Base-by-base conservation (phyloP, 495 filamentous ascomycete species). In the Penicillium argentinense region DNA sequence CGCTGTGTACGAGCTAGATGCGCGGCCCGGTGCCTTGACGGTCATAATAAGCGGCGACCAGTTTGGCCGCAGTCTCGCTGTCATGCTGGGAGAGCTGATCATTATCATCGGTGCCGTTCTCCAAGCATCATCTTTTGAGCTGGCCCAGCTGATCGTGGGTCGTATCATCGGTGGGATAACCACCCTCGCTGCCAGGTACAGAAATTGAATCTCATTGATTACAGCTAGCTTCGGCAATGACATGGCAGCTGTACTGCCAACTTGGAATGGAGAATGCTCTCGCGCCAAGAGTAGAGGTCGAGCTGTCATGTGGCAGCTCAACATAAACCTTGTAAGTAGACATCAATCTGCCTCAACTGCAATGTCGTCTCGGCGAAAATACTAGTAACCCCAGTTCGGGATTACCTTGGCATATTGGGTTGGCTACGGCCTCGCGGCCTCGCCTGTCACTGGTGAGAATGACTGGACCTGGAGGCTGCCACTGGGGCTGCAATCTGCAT, bases 331-430 rank as follows among this genome's bases (percentile, higher is more conserved):
- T 26, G 38, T 40, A n/a, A 5, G 38, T 24, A n/a, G n/a, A n/a
- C n/a, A n/a, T n/a, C n/a, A n/a, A n/a, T n/a, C n/a, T n/a, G n/a
- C n/a, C n/a, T n/a, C n/a, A n/a, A n/a, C n/a, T n/a, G n/a, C n/a
- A n/a, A n/a, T n/a, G n/a, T n/a, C n/a, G n/a, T n/a, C n/a, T n/a
- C n/a, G n/a, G n/a, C n/a, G n/a, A n/a, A n/a, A n/a, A 16, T 17
- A 34, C 9, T 19, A 9, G 4, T 37, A 19, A 4, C 11, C 4
- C 13, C 14, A 40, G 38, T 40, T 40, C 14, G 38, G 38, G 5
- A 13, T 40, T 40, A 13, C 38, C 21, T n/a, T 40, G 7, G 38
- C 38, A 9, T 40, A 40, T 26, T 40, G 38, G 38, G 21, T 40
- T 24, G 38, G 26, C n/a, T 40, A 5, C 16, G 38, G 38, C 9